These are phyloP conservation scores for Fusarium sp. DNA, from an alignment of 2,329 filamentous ascomycete species.

Conservation along the genomic window DNA sequence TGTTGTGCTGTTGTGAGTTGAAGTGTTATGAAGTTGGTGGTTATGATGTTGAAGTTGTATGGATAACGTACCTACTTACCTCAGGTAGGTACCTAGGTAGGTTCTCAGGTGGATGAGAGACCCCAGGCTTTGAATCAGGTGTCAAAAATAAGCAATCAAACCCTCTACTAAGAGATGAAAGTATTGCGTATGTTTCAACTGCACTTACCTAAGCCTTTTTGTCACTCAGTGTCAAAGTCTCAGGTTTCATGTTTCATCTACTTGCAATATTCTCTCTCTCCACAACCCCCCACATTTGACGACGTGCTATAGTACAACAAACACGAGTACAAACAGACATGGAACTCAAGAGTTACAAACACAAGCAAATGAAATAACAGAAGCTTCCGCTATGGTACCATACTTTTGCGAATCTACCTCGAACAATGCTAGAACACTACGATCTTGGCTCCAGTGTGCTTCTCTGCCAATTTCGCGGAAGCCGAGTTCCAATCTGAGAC, in stretches of 20 bases:
- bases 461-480: background rate
- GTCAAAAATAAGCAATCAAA: background rate
- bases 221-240: background rate
- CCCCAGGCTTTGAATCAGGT: background rate
- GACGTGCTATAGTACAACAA: background rate
- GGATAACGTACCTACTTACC: too few species aligned
- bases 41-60: background rate
- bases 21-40: background rate
- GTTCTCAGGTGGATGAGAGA: background rate
- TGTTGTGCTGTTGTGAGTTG: background rate
- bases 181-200: background rate
- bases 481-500: background rate
- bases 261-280: background rate
- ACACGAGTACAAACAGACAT: background rate
- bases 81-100: too few species aligned
- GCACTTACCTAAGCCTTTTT: background rate
- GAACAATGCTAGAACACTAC: background rate
- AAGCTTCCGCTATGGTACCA: background rate
- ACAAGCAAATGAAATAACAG: background rate
- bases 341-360: background rate
- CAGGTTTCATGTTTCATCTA: background rate
- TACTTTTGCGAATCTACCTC: background rate
- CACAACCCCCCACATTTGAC: background rate
- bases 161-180: rapidly evolving
- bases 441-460: background rate